phyloP scores from a whole-genome alignment of 2,329 filamentous ascomycete species.

The Aspergillus fumigatiaffinis region DNA sequence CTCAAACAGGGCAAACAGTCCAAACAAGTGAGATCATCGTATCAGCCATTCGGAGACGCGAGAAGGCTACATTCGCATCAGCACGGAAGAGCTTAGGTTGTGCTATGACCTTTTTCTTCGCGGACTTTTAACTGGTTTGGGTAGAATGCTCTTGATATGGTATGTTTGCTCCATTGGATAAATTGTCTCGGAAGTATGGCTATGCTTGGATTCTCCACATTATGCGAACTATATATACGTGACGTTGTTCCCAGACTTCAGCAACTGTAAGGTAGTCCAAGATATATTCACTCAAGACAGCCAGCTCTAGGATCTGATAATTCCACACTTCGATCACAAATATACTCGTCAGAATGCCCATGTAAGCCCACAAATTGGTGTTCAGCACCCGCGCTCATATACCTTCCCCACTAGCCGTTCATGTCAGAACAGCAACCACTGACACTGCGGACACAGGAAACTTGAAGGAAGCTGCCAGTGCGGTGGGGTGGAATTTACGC shows the following conservation, averaged over 20 bases:
- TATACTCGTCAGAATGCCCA: background rate
- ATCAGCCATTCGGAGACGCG: background rate
- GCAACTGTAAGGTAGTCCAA: background rate
- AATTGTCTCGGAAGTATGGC: background rate
- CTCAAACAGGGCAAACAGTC: constrained; percentile 30
- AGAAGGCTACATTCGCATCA: background rate
- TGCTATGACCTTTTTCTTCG: background rate
- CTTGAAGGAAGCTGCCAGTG: constrained; percentile 50
- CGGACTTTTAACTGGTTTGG: background rate
- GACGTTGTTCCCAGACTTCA: constrained; percentile 3
- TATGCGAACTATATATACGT: constrained; percentile 1
- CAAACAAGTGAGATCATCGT: constrained; percentile 11
- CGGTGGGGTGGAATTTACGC: constrained; percentile 44
- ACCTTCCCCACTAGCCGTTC: background rate
- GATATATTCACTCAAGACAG: background rate
- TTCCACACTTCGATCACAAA: background rate
- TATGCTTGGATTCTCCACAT: background rate
- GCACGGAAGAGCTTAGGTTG: background rate
- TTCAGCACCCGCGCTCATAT: background rate
- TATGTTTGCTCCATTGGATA: background rate
- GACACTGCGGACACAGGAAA: constrained; percentile 30
- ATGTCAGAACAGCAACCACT: constrained; percentile 4
- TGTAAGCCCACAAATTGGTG: background rate
- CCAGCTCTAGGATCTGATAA: background rate
- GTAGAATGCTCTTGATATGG: background rate